Conservation (phyloP, 2,329 filamentous ascomycete genomes). For the Colletotrichum spaethianum region DNA sequence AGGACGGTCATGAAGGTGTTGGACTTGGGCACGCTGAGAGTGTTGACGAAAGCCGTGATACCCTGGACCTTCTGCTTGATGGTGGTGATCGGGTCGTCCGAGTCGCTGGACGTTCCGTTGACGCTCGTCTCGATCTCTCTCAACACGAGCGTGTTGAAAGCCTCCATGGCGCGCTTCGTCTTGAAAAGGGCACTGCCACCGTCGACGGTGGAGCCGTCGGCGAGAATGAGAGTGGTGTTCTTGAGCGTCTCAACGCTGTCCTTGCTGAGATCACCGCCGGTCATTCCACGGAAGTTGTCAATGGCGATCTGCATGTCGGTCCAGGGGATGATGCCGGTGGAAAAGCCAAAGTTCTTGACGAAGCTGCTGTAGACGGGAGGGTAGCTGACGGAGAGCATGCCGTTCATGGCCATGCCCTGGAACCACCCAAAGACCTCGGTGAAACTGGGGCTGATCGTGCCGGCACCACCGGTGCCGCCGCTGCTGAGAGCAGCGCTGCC, state of each 20-base stretch:
- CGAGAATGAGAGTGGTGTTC: constrained; percentile 82
- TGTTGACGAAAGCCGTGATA: constrained; percentile 86
- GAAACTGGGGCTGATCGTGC: constrained; percentile 85
- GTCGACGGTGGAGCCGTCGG: constrained; percentile 69
- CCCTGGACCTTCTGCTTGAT: constrained; percentile 72
- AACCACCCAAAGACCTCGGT: constrained; percentile 90
- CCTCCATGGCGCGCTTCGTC: constrained; percentile 62
- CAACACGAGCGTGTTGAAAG: constrained; percentile 64
- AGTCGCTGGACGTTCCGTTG: constrained; percentile 52
- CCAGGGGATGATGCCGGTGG: constrained; percentile 88
- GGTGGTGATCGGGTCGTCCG: constrained; percentile 37
- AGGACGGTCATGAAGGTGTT: constrained; percentile 98
- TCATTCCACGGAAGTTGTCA: constrained; percentile 83
- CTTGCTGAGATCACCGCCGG: constrained; percentile 89
- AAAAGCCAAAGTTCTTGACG: constrained; percentile 93
- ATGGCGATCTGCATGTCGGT: constrained; percentile 84
- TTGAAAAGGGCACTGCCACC: constrained; percentile 40
- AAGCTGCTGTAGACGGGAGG: constrained; percentile 92
- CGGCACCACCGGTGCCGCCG: constrained; percentile 69
- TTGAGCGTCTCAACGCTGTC: constrained; percentile 82
- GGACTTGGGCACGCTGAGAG: constrained; percentile 86
- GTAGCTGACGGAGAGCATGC: constrained; percentile 93
- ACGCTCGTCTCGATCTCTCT: constrained; percentile 67
- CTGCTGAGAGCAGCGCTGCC: constrained; percentile 65
- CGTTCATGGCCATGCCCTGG: constrained; percentile 93